A percentile compares a stretch with the other conserved stretches of the same genome.
These are phyloP conservation scores for Boeremia exigua DNA, from an alignment of 2,329 filamentous ascomycete species.

Conservation along the genomic window DNA sequence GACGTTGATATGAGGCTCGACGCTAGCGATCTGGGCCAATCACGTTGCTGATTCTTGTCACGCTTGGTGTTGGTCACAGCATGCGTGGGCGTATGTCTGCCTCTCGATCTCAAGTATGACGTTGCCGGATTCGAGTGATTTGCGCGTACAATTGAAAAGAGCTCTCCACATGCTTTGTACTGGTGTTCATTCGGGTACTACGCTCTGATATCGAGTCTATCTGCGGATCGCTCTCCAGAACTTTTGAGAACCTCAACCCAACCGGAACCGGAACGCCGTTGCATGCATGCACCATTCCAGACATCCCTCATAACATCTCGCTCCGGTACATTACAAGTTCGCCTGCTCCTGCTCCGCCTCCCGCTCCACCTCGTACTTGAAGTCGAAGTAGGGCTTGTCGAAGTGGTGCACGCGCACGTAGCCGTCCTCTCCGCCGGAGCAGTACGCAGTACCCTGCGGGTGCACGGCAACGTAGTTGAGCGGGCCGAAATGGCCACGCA, in stretches of 20 bases:
- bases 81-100: not conserved
- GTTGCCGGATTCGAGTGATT: not conserved
- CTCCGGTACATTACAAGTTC: constrained; percentile 16
- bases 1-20: not conserved
- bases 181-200: constrained; percentile 16
- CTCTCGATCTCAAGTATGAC: no score
- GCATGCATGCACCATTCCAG: constrained; percentile 44
- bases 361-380: constrained; percentile 97
- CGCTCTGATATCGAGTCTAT: constrained; percentile 20
- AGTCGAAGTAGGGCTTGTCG: constrained; percentile 98
- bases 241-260: constrained; percentile 30
- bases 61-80: not conserved
- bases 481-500: constrained; percentile 95
- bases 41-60: not conserved
- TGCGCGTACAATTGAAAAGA: not conserved
- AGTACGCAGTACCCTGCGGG: constrained; percentile 90
- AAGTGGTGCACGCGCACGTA: constrained; percentile 99
- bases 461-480: constrained; percentile 95
- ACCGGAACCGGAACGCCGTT: constrained; percentile 43
- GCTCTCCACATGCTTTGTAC: not conserved
- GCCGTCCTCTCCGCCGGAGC: constrained; percentile 94
- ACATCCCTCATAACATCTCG: constrained; percentile 27
- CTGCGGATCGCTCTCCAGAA: constrained; percentile 24
- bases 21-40: constrained; percentile 10
- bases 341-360: constrained; percentile 57